Evolutionary conservation across 108 stramenopile species (phyloP), one percentile per base, ranked within the genome.

Genomic region (Craspedostauros australis): DNA sequence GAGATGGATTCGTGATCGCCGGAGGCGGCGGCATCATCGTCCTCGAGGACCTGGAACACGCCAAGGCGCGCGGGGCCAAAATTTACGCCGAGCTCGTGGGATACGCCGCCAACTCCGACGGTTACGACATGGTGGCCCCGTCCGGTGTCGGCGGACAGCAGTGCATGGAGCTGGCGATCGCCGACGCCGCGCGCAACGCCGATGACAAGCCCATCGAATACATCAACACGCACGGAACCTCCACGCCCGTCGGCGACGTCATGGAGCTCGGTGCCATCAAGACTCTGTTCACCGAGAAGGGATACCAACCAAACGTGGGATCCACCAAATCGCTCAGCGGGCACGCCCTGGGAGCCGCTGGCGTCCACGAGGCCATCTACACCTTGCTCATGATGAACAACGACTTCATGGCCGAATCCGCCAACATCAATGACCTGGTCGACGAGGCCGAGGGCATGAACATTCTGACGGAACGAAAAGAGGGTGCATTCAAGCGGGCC

Each of bases 1-100:
- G 98, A 21, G 95, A 95, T 57, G 98, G 98, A 20, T 99, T 99
- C 76, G 96, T 98, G 42, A 98, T 99, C 82, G 98, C 93, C 50
- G 98, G 96, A 34, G 98, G 98, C 3, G 94, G 96, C 39, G 98
- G 96, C 24, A 84, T 99, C 27, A 62, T 99, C 38, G 75, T 99
- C 27, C 71, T 99, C 32, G 98, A 99, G 72, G 93, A 95, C 47
- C 68, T 95, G 63, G 96, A 96, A 61, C 95, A 96, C 55, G 98
- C 98, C 54, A 86, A 91, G 75, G 75, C 78, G 12, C 84, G 98
- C 24, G 98, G 98, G 20, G 98, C 98, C 37, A 85, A 88, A 57
- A 93, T 97, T 44, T 82, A 93, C 54, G 95, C 94, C 34, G 98
- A 99, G 66, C 66, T 99, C 27, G 86, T 88, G 2, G 97, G 97